Conservation (phyloP, 2,329 filamentous ascomycete genomes). For the Fusarium haematococcum region DNA sequence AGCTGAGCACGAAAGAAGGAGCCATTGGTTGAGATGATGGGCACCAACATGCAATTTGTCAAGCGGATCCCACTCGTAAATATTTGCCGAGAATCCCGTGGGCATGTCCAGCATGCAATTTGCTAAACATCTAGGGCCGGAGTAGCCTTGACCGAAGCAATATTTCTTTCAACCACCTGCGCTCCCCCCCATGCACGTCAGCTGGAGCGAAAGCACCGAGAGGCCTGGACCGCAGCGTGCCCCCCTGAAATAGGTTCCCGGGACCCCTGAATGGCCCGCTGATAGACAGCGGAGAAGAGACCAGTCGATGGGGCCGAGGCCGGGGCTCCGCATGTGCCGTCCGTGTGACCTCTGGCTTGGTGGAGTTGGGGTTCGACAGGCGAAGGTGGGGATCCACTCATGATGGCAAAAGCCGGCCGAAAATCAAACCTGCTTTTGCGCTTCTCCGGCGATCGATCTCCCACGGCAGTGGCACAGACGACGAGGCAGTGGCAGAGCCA, state of each 20-base stretch:
- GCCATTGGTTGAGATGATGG: neutral
- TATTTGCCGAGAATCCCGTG: neutral
- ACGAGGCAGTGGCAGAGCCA: conserved; percentile 23
- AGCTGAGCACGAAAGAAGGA: neutral
- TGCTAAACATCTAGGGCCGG: neutral
- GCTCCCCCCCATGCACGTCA: neutral
- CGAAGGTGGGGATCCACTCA: conserved; percentile 18
- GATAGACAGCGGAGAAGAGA: conserved; percentile 19
- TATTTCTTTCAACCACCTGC: neutral
- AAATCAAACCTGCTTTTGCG: conserved; percentile 33
- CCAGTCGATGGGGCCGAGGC: conserved; percentile 26
- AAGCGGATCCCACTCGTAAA: neutral
- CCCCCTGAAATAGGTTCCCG: conserved; percentile 32
- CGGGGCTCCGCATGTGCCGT: conserved; percentile 40
- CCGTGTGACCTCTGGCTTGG: conserved; percentile 41
- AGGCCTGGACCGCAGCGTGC: conserved; percentile 15
- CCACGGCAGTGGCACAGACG: conserved; percentile 5
- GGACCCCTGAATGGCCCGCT: conserved; percentile 30
- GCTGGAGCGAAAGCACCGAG: neutral
- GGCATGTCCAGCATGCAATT: neutral
- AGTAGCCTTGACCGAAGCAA: neutral
- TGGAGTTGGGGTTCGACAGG: conserved; percentile 41
- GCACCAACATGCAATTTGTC: neutral
- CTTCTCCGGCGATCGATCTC: conserved; percentile 38
- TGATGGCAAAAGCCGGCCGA: conserved; percentile 35